A percentile compares a stretch with the other conserved stretches of the same genome.
phyloP scores from a whole-genome alignment of 2,329 filamentous ascomycete species.

The Diplodia scrobiculata region DNA sequence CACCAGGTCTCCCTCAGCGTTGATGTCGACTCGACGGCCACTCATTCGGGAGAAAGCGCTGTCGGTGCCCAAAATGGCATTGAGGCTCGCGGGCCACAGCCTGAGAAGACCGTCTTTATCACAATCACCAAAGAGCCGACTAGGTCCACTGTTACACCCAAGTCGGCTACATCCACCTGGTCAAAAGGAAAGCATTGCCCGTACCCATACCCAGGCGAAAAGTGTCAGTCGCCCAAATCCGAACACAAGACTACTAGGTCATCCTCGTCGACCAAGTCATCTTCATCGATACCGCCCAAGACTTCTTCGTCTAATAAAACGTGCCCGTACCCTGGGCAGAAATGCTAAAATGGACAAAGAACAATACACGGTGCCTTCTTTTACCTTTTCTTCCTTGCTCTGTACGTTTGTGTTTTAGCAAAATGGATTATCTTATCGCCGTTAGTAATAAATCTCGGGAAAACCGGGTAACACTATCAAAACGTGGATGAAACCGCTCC shows the following conservation, averaged over 20 bases:
- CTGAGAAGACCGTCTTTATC: slow-evolving; percentile 8
- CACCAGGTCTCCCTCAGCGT: background rate
- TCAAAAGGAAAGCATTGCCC: slow-evolving; percentile 22
- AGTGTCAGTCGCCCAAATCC: background rate
- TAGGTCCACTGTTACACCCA: background rate
- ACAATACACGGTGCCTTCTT: background rate
- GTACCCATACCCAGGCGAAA: slow-evolving; percentile 20
- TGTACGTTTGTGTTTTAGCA: too few relatives aligned
- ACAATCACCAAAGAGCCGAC: slow-evolving; percentile 7
- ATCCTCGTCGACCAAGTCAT: background rate
- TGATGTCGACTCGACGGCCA: background rate
- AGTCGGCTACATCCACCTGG: slow-evolving; percentile 1
- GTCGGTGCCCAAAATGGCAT: background rate
- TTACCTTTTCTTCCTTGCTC: background rate
- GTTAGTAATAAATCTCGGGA: too few relatives aligned
- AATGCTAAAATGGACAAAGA: background rate
- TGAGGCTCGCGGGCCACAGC: background rate
- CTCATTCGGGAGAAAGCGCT: background rate
- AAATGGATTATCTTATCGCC: too few relatives aligned
- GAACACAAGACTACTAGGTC: background rate
- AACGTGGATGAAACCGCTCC: too few relatives aligned
- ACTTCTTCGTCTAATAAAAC: background rate
- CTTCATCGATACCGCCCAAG: background rate
- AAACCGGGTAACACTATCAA: too few relatives aligned
- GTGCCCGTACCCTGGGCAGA: slow-evolving; percentile 9